Conservation (phyloP, 495 filamentous ascomycete genomes). For the Xylaria grammica region DNA sequence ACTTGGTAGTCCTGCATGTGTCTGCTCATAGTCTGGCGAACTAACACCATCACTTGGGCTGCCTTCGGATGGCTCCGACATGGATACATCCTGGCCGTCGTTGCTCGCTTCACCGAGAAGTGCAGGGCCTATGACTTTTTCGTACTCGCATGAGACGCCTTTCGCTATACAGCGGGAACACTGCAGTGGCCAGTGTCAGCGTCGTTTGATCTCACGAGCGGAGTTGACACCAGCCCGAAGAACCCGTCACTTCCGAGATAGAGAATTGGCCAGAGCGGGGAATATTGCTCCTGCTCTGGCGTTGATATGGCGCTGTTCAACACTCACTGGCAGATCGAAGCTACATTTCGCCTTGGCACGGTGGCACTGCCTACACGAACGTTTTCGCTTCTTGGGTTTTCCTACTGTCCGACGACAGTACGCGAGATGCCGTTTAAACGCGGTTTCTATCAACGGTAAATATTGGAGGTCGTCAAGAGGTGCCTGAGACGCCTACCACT, state of each 20-base stretch:
- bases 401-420: slow-evolving; percentile 31
- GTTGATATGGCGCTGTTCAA: not conserved
- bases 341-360: slow-evolving; percentile 37
- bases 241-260: not conserved
- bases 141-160: slow-evolving; percentile 30
- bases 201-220: not conserved
- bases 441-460: slow-evolving; percentile 26
- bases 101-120: not conserved
- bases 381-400: slow-evolving; percentile 30
- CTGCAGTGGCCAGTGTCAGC: slow-evolving; percentile 10
- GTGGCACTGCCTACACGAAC: slow-evolving; percentile 36
- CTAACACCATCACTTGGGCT: not conserved
- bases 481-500: slow-evolving; percentile 25
- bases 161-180: slow-evolving; percentile 27
- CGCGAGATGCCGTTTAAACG: slow-evolving; percentile 31
- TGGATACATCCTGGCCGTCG: not conserved
- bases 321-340: slow-evolving; percentile 29
- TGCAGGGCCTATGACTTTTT: slow-evolving; percentile 5
- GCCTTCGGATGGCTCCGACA: not conserved
- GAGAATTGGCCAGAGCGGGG: not conserved
- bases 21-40: not conserved
- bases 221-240: not conserved
- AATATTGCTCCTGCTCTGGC: not conserved
- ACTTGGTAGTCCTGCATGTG: not conserved
- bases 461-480: not conserved